Percentiles rank a stretch among this genome's conserved stretches.
phyloP scores from a whole-genome alignment of 2,329 filamentous ascomycete genomes.

The Neofusicoccum laricinum region DNA sequence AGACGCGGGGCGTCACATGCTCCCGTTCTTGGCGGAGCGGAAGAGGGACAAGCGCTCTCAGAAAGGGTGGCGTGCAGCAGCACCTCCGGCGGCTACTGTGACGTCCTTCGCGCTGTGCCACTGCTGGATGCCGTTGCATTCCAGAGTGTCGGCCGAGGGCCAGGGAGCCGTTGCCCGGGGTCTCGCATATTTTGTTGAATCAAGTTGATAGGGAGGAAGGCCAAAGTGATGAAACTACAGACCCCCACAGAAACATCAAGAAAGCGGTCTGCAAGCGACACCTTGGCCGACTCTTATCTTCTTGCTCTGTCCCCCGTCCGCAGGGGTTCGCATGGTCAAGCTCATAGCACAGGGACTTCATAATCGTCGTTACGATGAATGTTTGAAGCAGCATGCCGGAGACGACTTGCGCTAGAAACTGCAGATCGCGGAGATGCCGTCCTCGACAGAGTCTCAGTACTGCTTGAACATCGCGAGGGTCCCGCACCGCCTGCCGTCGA shows the following conservation, averaged over 20 bases:
- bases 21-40: not conserved
- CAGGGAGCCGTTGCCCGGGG: not conserved
- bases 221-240: not conserved
- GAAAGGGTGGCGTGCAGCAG: not conserved
- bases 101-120: not conserved
- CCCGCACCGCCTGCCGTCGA: not conserved
- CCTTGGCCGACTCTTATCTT: not conserved
- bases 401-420: not conserved
- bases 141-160: not conserved
- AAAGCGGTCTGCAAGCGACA: not conserved
- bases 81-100: not conserved
- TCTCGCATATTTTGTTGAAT: too few species aligned
- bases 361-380: not conserved
- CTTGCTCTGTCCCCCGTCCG: too few species aligned
- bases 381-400: not conserved
- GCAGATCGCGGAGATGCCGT: not conserved
- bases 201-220: not conserved
- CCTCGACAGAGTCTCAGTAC: not conserved
- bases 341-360: not conserved
- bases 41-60: not conserved
- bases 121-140: not conserved
- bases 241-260: not conserved
- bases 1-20: slow-evolving; percentile 1
- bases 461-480: not conserved
- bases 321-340: not conserved